Evolutionary conservation across 345 rosid species (phyloP).

Genomic region (Sonneratia caseolaris): DNA sequence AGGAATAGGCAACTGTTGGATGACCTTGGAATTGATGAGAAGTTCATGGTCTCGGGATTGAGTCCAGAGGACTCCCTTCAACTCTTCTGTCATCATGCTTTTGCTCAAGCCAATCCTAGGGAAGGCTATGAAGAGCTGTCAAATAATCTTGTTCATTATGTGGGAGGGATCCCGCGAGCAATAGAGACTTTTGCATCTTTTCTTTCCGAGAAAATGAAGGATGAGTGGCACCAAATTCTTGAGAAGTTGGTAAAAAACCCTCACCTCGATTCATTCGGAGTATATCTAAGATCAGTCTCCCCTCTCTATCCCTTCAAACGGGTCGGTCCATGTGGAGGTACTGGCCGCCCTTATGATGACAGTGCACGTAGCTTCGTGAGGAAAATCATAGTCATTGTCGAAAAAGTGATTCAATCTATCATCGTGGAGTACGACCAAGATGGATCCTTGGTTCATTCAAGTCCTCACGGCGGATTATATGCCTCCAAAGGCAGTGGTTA

Average conservation of each 20-base stretch:
- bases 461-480: not conserved
- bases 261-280: not conserved
- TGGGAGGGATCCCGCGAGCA: not conserved
- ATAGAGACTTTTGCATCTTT: not conserved
- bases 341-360: not conserved
- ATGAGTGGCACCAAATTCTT: not conserved
- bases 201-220: not conserved
- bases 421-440: not conserved
- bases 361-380: not conserved
- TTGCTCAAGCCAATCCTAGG: not conserved
- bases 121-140: conserved; percentile 3
- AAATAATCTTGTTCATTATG: not conserved
- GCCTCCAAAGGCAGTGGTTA: too few species aligned
- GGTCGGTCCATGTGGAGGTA: conserved; percentile 1
- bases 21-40: not conserved
- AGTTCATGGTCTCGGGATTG: not conserved
- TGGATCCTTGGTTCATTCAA: not conserved
- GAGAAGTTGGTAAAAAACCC: conserved; percentile 5
- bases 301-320: not conserved
- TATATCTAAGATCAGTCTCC: not conserved
- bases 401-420: not conserved
- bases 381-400: not conserved
- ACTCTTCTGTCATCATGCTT: conserved; percentile 1
- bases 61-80: not conserved
- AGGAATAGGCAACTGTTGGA: not conserved